Conservation (phyloP, 2,329 filamentous ascomycete species). For the Onygena corvina region DNA sequence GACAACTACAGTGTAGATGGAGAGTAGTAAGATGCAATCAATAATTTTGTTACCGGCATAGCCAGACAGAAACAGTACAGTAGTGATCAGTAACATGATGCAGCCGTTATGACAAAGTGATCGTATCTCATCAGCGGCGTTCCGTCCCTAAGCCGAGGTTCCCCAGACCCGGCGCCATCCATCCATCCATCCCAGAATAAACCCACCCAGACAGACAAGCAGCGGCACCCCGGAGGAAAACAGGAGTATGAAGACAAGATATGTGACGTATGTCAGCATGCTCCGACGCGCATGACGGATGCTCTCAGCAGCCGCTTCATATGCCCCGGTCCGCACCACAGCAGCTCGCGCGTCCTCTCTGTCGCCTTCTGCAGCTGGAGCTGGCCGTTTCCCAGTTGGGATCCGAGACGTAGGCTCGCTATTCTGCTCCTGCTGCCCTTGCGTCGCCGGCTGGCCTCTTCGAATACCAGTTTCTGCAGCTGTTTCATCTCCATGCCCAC, state of each 20-base stretch:
- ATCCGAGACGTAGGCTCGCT: background rate
- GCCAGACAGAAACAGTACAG: too few relatives aligned
- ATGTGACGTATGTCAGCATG: background rate
- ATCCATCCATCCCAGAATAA: too few relatives aligned
- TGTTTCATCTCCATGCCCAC: conserved; percentile 17
- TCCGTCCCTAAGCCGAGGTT: background rate
- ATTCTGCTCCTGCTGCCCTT: conserved; percentile 11
- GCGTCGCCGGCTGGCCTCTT: conserved; percentile 17
- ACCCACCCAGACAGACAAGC: too few relatives aligned
- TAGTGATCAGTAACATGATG: too few relatives aligned
- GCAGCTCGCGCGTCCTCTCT: conserved; percentile 20
- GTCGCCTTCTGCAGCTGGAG: conserved; percentile 18
- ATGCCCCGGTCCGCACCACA: conserved; percentile 25
- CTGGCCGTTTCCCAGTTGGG: conserved; percentile 10
- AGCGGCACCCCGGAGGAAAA: too few relatives aligned
- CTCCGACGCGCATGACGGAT: conserved; percentile 17
- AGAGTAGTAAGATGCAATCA: too few relatives aligned
- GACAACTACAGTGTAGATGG: too few relatives aligned
- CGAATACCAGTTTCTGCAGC: conserved; percentile 21
- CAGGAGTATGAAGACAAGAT: background rate
- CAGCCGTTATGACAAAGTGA: too few relatives aligned
- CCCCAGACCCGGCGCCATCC: background rate
- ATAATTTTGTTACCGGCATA: too few relatives aligned
- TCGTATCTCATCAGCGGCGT: too few relatives aligned
- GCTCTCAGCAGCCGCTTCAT: conserved; percentile 23